Base-by-base conservation (phyloP, 805 yeast species). In the Candida berthetii region DNA sequence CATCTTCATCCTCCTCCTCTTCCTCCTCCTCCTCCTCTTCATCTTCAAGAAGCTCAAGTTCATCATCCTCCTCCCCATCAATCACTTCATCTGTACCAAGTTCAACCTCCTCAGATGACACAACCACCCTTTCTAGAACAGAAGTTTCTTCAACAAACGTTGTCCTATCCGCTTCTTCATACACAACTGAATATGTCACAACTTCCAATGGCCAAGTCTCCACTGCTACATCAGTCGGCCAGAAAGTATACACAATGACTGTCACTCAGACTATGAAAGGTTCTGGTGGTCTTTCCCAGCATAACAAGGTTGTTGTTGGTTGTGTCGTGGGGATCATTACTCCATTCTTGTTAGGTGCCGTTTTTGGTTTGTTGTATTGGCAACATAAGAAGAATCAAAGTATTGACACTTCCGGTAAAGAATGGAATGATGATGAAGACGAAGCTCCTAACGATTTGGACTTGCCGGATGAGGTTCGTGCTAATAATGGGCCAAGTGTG, bases 311-410 rank as follows among this genome's bases (percentile, higher is more conserved):
- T 29, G 76, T 82, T 19, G 71, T 81, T 40, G 89, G 89, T 32
- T 80, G 81, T 44, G 82, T 78, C 24, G 82, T 82, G 6, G 89
- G 89, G 42, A 72, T 84, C 13, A 86, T 86, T 40, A 78, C 80
- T 1, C 85, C 90, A 2, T 48, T 75, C 0, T 55, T 80, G 2
- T 33, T 62, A 1, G 49, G 51, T 3, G 42, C 48, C 2, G 33
- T 38, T 3, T 24, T 43, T 8, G 42, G 42, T 14, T 43, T 40
- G 2, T 46, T 50, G 9, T 45, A 50, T 50, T 49, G 46, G 39
- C 43, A 43, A 16, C 48, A 47, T 37, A 49, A 46, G 29, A 47
- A 42, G 16, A 46, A 44, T 37, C 24, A 43, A 7, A 31, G 38
- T 11, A 41, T 48, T 29, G 58, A 51, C 32, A 54, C 48, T 36